Evolutionary conservation across 1,284 basidiomycete species (phyloP), one percentile per base, ranked within the genome.

Genomic region (Ustilago crameri): DNA sequence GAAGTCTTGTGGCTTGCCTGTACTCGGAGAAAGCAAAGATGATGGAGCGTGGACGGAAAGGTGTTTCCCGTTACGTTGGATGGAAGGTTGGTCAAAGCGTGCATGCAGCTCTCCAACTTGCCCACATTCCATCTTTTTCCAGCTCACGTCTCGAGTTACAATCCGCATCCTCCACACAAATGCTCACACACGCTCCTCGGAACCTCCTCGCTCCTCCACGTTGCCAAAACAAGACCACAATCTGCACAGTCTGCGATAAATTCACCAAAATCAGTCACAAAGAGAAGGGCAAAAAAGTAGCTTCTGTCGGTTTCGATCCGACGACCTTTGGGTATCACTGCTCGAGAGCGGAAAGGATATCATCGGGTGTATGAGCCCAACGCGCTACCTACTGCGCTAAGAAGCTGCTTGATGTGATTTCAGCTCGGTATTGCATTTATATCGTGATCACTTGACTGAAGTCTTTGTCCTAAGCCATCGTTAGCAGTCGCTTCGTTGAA

Each of bases 221-320:
- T 5, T 22, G 27, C 20, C 9, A 14, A 22, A 22, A 32, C 32
- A 22, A 3, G 20, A 2, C 18, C 3, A 34, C 4, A 42, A 23
- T 40, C n/a, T n/a, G n/a, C n/a, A n/a, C 3, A 40, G 38, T 18
- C 18, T 20, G 17, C 20, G 17, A n/a, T 18, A 8, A 34, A 15
- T 34, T 15, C 32, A 34, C 32, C 12, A 17, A 18, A 32, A 30
- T 32, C 14, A 23, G 10, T 9, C 26, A 23, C 32, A 34, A 47
- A 47, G 18, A 14, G 22, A 18, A 32, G 30, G 17, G 46, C 26
- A 62, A 71, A 60, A 68, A 56, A 58, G 57, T 73, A 73, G 70
- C 64, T 64, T 67, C 56, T 52, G 70, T 73, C 70, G 70, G 70
- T 64, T 54, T 73, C 70, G 70, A 73, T 73, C 70, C 70, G 70